A percentile compares a stretch with the other conserved stretches of the same genome.
These are phyloP conservation scores for Combretum micranthum DNA, from an alignment of 345 rosid genomes.

Conservation along the genomic window DNA sequence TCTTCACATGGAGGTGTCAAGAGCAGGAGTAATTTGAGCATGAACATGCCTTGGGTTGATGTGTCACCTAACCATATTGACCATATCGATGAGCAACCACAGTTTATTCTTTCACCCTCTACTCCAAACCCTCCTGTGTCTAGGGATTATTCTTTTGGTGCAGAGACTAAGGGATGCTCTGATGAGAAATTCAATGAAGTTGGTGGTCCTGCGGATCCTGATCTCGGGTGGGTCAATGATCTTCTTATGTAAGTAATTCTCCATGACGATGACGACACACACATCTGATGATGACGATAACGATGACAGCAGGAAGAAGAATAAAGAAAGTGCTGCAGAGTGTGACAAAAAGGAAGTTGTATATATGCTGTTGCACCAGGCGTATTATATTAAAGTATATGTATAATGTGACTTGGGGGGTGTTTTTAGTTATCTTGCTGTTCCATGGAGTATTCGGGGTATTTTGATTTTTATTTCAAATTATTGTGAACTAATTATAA, in stretches of 20 bases:
- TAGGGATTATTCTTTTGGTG: slow-evolving; percentile 9
- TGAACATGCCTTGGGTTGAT: slow-evolving; percentile 41
- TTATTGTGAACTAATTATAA: too few species aligned
- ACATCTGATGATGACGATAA: neutral
- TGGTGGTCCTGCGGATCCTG: slow-evolving; percentile 37
- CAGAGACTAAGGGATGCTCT: slow-evolving; percentile 9
- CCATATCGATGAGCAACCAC: slow-evolving; percentile 31
- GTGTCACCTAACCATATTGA: slow-evolving; percentile 19
- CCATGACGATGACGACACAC: slow-evolving; percentile 4
- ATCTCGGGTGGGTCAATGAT: slow-evolving; percentile 93
- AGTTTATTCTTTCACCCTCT: slow-evolving; percentile 55
- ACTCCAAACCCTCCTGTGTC: slow-evolving; percentile 21
- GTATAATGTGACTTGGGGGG: too few species aligned
- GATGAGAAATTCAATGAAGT: neutral
- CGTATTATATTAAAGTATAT: too few species aligned
- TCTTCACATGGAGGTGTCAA: slow-evolving; percentile 9
- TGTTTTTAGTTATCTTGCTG: too few species aligned
- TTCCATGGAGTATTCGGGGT: too few species aligned
- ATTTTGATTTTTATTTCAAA: too few species aligned
- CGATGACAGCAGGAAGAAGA: slow-evolving; percentile 2
- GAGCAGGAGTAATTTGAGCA: slow-evolving; percentile 5
- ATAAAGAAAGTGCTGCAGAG: slow-evolving; percentile 4
- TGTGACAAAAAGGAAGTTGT: neutral
- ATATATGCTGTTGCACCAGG: slow-evolving; percentile 5
- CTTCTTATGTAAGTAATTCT: slow-evolving; percentile 48